Evolutionary conservation across 306 rosid species (phyloP).

Genomic region (Castanea sativa): DNA sequence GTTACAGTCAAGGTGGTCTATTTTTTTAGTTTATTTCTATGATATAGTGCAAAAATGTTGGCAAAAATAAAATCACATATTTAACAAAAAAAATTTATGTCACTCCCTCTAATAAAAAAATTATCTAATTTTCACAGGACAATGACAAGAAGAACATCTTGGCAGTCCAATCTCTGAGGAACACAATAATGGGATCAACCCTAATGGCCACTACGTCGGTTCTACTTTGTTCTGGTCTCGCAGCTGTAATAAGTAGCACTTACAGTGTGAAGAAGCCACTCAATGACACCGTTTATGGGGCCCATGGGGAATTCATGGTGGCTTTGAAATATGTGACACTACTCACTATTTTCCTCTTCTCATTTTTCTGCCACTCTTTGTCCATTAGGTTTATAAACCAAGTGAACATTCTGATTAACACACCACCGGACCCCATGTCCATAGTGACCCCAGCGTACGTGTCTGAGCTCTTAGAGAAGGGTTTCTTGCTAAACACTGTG

Average conservation of each 20-base stretch:
- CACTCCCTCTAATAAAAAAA: too few species aligned
- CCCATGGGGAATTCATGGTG: conserved; percentile 89
- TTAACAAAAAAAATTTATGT: too few species aligned
- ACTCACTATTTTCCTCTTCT: conserved; percentile 71
- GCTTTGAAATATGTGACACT: conserved; percentile 77
- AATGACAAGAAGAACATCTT: conserved; percentile 90
- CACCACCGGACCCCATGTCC: conserved; percentile 53
- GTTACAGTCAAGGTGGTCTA: too few species aligned
- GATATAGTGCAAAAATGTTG: too few species aligned
- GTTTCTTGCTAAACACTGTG: conserved; percentile 65
- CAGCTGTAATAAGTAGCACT: conserved; percentile 93
- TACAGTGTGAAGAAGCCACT: conserved; percentile 87
- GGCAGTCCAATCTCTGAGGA: conserved; percentile 84
- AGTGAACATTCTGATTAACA: conserved; percentile 81
- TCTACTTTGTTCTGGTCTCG: conserved; percentile 76
- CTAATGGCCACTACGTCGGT: conserved; percentile 92
- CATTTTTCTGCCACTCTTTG: conserved; percentile 86
- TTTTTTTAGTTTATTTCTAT: too few species aligned
- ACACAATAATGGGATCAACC: conserved; percentile 88
- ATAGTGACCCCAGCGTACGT: conserved; percentile 56
- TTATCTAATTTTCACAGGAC: conserved; percentile 47
- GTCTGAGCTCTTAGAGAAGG: conserved; percentile 66
- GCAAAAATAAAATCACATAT: too few species aligned
- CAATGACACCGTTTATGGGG: conserved; percentile 76
- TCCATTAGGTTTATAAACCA: conserved; percentile 89